Evolutionary conservation across 1,284 basidiomycete genomes (phyloP).

Genomic region (Sphagnurus paluster): DNA sequence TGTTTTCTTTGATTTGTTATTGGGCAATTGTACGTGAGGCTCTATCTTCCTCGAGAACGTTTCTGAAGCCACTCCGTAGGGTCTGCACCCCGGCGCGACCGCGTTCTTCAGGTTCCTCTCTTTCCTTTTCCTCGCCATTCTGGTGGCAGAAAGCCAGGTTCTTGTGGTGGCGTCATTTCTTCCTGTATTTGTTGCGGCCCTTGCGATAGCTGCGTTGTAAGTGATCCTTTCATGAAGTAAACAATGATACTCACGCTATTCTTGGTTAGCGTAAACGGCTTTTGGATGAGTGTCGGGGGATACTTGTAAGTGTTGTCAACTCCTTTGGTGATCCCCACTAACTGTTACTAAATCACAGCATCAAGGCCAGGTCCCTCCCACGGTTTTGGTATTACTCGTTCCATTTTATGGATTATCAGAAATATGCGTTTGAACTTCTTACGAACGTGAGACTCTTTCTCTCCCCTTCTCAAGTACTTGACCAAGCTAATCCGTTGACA

Average conservation of each 20-base stretch:
- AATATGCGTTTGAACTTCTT: slow-evolving; percentile 46
- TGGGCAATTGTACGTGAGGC: slow-evolving; percentile 43
- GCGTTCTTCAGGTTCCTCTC: slow-evolving; percentile 57
- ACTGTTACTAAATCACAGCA: slow-evolving; percentile 27
- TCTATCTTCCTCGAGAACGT: not conserved
- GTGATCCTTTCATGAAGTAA: slow-evolving; percentile 13
- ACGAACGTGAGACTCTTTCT: slow-evolving; percentile 28
- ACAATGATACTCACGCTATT: not conserved
- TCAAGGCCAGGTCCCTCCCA: slow-evolving; percentile 53
- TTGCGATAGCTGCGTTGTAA: slow-evolving; percentile 55
- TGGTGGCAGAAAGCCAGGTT: slow-evolving; percentile 57
- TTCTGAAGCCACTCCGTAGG: slow-evolving; percentile 24
- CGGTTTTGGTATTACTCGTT: slow-evolving; percentile 60
- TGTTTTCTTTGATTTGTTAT: slow-evolving; percentile 25
- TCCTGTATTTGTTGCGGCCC: slow-evolving; percentile 61
- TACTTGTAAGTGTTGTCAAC: slow-evolving; percentile 29
- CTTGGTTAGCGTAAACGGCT: slow-evolving; percentile 47
- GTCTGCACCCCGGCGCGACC: slow-evolving; percentile 46
- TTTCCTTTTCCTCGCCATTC: slow-evolving; percentile 57
- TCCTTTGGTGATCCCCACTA: too few relatives aligned
- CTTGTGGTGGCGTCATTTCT: slow-evolving; percentile 52
- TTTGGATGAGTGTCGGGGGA: slow-evolving; percentile 53
- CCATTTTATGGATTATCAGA: slow-evolving; percentile 53
- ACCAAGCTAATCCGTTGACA: slow-evolving; percentile 22
- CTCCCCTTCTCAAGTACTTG: slow-evolving; percentile 18